Percentiles rank a stretch among this genome's conserved stretches.
Conservation (phyloP, 192 early-diverging fungal species). For the Dissophora globulifera region DNA sequence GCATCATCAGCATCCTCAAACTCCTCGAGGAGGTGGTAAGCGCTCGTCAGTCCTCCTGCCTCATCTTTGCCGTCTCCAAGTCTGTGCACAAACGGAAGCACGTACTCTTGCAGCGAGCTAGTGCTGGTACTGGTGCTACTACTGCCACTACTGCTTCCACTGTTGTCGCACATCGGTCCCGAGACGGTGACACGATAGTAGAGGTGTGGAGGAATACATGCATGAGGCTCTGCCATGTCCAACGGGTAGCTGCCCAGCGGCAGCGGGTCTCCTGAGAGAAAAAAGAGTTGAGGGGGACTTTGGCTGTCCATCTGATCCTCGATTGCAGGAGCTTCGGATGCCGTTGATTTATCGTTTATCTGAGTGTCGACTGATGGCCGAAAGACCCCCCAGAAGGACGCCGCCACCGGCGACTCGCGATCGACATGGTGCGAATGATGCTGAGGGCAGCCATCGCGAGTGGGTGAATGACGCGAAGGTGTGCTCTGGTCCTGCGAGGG, state of each 20-base stretch:
- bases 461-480: not conserved
- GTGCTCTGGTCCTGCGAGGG: not conserved
- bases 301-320: not conserved
- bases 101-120: too few species aligned
- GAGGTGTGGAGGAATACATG: conserved; percentile 41
- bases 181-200: conserved; percentile 22
- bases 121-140: too few species aligned
- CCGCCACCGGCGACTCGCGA: not conserved
- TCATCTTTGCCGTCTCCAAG: conserved; percentile 31
- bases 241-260: conserved; percentile 23
- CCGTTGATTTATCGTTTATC: not conserved
- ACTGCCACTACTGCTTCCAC: not conserved
- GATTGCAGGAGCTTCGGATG: not conserved
- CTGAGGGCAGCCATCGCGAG: not conserved
- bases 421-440: not conserved
- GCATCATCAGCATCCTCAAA: conserved; percentile 36
- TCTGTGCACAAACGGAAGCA: conserved; percentile 24
- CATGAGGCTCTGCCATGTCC: conserved; percentile 32
- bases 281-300: not conserved
- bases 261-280: conserved; percentile 22
- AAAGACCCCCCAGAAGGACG: conserved; percentile 30
- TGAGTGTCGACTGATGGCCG: not conserved
- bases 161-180: not conserved
- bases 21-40: conserved; percentile 16
- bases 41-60: conserved; percentile 37